These are phyloP conservation scores for Lipomyces yamanashiensis DNA, from an alignment of 805 yeast genomes.

Conservation along the genomic window DNA sequence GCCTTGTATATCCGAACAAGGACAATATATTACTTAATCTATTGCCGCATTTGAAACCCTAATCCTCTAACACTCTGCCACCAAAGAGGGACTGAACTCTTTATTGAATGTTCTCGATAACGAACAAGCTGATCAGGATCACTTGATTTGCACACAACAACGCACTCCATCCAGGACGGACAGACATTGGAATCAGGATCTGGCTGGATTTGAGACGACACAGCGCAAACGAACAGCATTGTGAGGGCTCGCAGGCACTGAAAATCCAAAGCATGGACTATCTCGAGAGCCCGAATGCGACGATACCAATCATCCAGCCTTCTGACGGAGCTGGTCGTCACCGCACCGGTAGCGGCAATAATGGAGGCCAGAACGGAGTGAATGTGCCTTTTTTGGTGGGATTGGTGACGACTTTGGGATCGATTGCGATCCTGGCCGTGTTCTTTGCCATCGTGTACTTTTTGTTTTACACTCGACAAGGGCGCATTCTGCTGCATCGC, in stretches of 20 bases:
- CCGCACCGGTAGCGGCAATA: constrained; percentile 4
- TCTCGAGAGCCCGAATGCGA: constrained; percentile 15
- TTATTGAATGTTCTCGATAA: too few relatives aligned
- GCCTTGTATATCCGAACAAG: not conserved
- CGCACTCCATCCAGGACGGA: too few relatives aligned
- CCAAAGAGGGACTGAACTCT: too few relatives aligned
- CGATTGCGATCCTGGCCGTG: constrained; percentile 37
- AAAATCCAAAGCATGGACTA: not conserved
- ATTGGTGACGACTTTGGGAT: constrained; percentile 47
- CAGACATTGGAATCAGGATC: too few relatives aligned
- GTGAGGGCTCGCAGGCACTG: constrained; percentile 1
- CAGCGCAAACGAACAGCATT: not conserved
- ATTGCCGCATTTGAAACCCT: too few relatives aligned
- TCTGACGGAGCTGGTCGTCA: not conserved
- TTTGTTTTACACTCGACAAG: constrained; percentile 43
- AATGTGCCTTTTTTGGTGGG: constrained; percentile 47
- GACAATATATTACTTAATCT: too few relatives aligned
- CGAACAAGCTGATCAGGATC: too few relatives aligned
- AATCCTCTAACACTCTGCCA: too few relatives aligned
- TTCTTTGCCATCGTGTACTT: constrained; percentile 45
- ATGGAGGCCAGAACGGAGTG: constrained; percentile 4
- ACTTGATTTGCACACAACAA: too few relatives aligned
- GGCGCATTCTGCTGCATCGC: constrained; percentile 46
- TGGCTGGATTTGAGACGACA: too few relatives aligned
- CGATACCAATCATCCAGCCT: constrained; percentile 11